Evolutionary conservation across 139 green algal species (phyloP), one percentile per base, ranked within the genome.

Genomic region (Raphidocelis subcapitata): DNA sequence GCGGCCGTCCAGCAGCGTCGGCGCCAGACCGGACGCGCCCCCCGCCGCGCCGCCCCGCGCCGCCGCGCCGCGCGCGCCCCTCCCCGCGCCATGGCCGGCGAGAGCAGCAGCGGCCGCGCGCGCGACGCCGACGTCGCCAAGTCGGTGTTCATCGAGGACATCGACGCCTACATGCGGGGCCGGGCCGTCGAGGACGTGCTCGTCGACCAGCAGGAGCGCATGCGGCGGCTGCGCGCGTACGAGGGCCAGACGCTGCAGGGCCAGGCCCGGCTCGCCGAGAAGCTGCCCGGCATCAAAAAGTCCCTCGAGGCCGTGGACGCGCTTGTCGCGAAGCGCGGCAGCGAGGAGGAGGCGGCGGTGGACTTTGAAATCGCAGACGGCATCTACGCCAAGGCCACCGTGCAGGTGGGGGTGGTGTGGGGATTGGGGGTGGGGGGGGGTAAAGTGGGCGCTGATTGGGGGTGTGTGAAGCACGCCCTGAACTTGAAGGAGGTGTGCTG

Each of bases 291-390:
- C 36, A 76, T 88, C 36, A 56, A 79, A 66, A 76, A 55, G 21
- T 68, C 79, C 2, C 56, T 88, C 10, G 79, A 81, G 31, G 74
- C 81, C 41, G 80, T 88, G 16, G 51, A 72, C 21, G 32, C 62
- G 5, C 74, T 88, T 31, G 23, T 83, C 31, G 60, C 80, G 18
- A 78, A 82, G 44, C 5, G 46, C 44, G 66, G 64, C 56, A 56
- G 15, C 31, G 67, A 61, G 2, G 33, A 61, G n/a, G 26, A 47
- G 49, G 15, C 77, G 1, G 36, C 44, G 35, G 62, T 69, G 20
- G 79, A 92, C 71, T 92, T 86, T 69, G 85, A 90, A 74, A 64
- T 92, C 4, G 63, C 79, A n/a, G 85, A 90, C 57, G 57, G 56
- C 16, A 79, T 90, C 23, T 88, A 76, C 47, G 75, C 81, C 5